These are phyloP conservation scores for Agrocybe praecox DNA, from an alignment of 768 basidiomycete genomes.

Conservation along the genomic window DNA sequence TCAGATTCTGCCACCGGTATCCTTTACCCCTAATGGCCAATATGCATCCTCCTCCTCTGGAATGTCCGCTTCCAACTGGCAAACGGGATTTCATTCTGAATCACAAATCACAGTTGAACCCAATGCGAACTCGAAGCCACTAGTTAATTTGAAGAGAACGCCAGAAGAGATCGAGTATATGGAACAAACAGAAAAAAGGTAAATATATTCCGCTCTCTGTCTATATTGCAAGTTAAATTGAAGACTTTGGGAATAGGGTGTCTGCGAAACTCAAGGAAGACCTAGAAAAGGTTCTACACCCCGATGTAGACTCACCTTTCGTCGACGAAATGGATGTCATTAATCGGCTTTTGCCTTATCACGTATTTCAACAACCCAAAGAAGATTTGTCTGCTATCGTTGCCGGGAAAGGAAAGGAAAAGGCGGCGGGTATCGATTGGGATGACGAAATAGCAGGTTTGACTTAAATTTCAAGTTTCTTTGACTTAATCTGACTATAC, in stretches of 20 bases:
- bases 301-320: slow-evolving; percentile 75
- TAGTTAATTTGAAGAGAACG: slow-evolving; percentile 32
- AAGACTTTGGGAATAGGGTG: slow-evolving; percentile 41
- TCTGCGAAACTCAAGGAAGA: slow-evolving; percentile 59
- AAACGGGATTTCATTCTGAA: slow-evolving; percentile 10
- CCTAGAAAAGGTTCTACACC: slow-evolving; percentile 59
- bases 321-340: slow-evolving; percentile 61
- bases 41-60: slow-evolving; percentile 24
- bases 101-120: slow-evolving; percentile 8
- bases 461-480: slow-evolving; percentile 5
- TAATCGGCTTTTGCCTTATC: slow-evolving; percentile 77
- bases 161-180: slow-evolving; percentile 55
- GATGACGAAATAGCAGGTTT: slow-evolving; percentile 55
- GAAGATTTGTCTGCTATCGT: slow-evolving; percentile 53
- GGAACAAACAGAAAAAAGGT: slow-evolving; percentile 51
- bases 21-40: slow-evolving; percentile 22
- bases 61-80: slow-evolving; percentile 27
- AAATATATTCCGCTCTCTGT: background rate
- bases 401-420: slow-evolving; percentile 64
- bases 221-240: background rate
- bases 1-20: slow-evolving; percentile 5
- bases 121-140: slow-evolving; percentile 6
- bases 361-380: slow-evolving; percentile 74
- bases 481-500: slow-evolving; percentile 1
- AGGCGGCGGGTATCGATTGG: slow-evolving; percentile 46